A percentile compares a stretch with the other conserved stretches of the same genome.
Evolutionary conservation across 306 rosid species (phyloP).

Genomic region (barrel medic (Medicago truncatula)): MtrunA17r5.0-ANR NC_053042.1:39183001-39183500

Average conservation of each 20-base stretch:
- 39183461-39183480: slow-evolving; percentile 41
- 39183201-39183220: slow-evolving; percentile 71
- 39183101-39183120: background rate
- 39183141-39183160: slow-evolving; percentile 68
- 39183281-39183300: slow-evolving; percentile 64
- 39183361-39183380: slow-evolving; percentile 65
- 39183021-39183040: slow-evolving; percentile 54
- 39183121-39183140: slow-evolving; percentile 42
- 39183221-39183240: slow-evolving; percentile 61
- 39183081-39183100: slow-evolving; percentile 53
- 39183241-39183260: slow-evolving; percentile 58
- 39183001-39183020: slow-evolving; percentile 50
- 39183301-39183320: slow-evolving; percentile 42
- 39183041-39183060: slow-evolving; percentile 68
- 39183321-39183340: slow-evolving; percentile 46
- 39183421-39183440: slow-evolving; percentile 39
- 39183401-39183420: slow-evolving; percentile 60
- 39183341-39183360: slow-evolving; percentile 70
- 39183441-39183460: slow-evolving; percentile 42
- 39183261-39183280: slow-evolving; percentile 29
- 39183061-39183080: slow-evolving; percentile 58
- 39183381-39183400: slow-evolving; percentile 67
- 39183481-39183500: slow-evolving; percentile 59
- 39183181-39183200: slow-evolving; percentile 43
- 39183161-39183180: slow-evolving; percentile 43